phyloP scores from a whole-genome alignment of 805 yeast genomes.

The Teunomyces stri region DNA sequence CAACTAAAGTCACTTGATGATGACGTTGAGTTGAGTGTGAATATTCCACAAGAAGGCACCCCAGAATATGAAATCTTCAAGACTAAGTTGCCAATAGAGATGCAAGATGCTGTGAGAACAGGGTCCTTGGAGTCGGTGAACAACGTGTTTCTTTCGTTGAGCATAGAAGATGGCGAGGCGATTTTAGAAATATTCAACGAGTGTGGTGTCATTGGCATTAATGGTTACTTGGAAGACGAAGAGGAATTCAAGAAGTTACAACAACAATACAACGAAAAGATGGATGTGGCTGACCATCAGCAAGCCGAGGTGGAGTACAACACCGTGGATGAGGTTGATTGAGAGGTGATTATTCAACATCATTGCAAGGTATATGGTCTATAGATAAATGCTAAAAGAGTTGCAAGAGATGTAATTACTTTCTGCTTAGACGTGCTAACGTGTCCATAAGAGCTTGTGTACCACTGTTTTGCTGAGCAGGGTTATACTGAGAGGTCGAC shows the following conservation, averaged over 20 bases:
- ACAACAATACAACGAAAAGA: constrained; percentile 43
- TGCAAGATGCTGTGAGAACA: constrained; percentile 77
- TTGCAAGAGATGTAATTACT: constrained; percentile 11
- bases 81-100: constrained; percentile 50
- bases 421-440: constrained; percentile 33
- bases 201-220: constrained; percentile 81
- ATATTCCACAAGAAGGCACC: constrained; percentile 59
- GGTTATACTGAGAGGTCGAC: constrained; percentile 11
- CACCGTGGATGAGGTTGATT: constrained; percentile 15
- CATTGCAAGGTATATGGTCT: constrained; percentile 3
- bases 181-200: constrained; percentile 72
- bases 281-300: constrained; percentile 11
- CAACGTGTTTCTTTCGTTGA: constrained; percentile 70
- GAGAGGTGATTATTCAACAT: background rate
- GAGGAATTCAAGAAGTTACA: constrained; percentile 58
- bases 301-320: constrained; percentile 10
- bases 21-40: constrained; percentile 67
- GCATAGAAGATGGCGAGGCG: constrained; percentile 75
- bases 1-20: constrained; percentile 90
- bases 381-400: background rate
- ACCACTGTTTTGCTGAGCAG: constrained; percentile 13
- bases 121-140: constrained; percentile 75
- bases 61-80: constrained; percentile 56
- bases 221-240: constrained; percentile 71
- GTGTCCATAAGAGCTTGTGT: constrained; percentile 35